Evolutionary conservation across 2,329 filamentous ascomycete species (phyloP).

Genomic region (Aspergillus hortae): DNA sequence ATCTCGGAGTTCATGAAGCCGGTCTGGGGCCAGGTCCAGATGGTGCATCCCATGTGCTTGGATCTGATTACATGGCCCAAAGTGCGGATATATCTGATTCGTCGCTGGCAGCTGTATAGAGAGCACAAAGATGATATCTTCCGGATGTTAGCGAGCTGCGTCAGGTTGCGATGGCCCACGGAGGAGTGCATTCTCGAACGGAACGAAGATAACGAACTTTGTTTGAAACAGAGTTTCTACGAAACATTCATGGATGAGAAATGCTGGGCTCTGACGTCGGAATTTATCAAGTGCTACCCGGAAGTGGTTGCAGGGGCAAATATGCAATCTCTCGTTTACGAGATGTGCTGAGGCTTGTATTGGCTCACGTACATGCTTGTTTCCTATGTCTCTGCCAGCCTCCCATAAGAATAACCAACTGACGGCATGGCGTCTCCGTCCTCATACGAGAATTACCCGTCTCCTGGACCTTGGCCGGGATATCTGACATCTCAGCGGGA

Average conservation of each 20-base stretch:
- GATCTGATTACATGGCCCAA: slow-evolving; percentile 22
- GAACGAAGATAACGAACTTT: slow-evolving; percentile 16
- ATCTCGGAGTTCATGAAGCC: slow-evolving; percentile 19
- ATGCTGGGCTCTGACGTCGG: slow-evolving; percentile 23
- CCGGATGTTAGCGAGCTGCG: slow-evolving; percentile 8
- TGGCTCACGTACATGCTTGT: too few relatives aligned
- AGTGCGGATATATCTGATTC: slow-evolving; percentile 22
- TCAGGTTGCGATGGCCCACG: slow-evolving; percentile 26
- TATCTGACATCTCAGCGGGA: background rate
- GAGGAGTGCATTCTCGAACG: slow-evolving; percentile 20
- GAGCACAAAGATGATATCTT: background rate
- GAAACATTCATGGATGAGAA: slow-evolving; percentile 18
- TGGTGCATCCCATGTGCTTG: slow-evolving; percentile 17
- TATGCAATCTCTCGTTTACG: slow-evolving; percentile 3
- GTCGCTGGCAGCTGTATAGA: slow-evolving; percentile 18
- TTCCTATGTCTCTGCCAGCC: too few relatives aligned
- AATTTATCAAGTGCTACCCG: slow-evolving; percentile 22
- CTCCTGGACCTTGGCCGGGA: too few relatives aligned
- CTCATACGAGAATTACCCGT: background rate
- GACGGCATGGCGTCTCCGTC: too few relatives aligned
- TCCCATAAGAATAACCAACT: too few relatives aligned
- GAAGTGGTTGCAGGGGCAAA: slow-evolving; percentile 19
- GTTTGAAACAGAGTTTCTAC: slow-evolving; percentile 15
- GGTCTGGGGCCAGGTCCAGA: slow-evolving; percentile 15
- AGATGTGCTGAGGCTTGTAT: background rate